Evolutionary conservation across 148 eudicot species (phyloP).

Genomic region (Amaranthus cruentus): DNA sequence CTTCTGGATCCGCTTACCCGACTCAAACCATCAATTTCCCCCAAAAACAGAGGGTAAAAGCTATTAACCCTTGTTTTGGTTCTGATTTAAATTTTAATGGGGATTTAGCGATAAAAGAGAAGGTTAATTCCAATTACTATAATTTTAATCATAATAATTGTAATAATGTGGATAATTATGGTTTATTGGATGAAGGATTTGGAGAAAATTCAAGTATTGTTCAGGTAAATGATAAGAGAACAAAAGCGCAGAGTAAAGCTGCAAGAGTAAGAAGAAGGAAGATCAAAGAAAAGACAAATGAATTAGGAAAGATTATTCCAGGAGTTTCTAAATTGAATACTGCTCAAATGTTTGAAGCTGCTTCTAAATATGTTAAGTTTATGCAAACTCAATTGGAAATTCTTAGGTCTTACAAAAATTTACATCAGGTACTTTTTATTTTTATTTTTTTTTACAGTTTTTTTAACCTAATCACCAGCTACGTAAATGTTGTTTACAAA

Average conservation of each 20-base stretch:
- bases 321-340: slow-evolving; percentile 76
- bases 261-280: slow-evolving; percentile 77
- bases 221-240: not conserved
- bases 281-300: slow-evolving; percentile 67
- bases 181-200: not conserved
- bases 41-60: not conserved
- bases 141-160: not conserved
- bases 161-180: not conserved
- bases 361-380: slow-evolving; percentile 54
- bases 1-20: not conserved
- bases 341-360: slow-evolving; percentile 76
- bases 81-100: too few relatives aligned
- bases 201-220: not conserved
- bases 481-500: too few relatives aligned
- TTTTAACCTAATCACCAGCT: too few relatives aligned
- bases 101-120: too few relatives aligned
- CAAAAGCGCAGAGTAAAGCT: slow-evolving; percentile 51
- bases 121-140: too few relatives aligned
- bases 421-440: slow-evolving; percentile 3
- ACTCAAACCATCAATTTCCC: not conserved
- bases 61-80: too few relatives aligned
- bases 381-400: slow-evolving; percentile 64
- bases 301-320: slow-evolving; percentile 73
- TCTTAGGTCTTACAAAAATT: slow-evolving; percentile 33
- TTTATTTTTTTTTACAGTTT: too few relatives aligned